Base-by-base conservation (phyloP, 805 yeast species). In the Saccharomycopsis synnaedendra region DNA sequence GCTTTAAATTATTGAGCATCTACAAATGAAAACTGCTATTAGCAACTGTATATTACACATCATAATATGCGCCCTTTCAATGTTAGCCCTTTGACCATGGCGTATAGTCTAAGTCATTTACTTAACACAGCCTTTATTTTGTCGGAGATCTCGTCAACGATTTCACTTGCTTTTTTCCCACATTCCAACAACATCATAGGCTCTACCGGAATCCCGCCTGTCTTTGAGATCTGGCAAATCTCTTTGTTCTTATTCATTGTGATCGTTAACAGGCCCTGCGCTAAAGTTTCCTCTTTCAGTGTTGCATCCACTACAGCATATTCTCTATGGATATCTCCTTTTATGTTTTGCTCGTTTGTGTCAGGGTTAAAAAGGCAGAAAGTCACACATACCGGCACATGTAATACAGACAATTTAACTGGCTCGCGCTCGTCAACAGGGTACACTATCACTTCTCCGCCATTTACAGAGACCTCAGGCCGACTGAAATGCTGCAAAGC, bases 161-260 rank as follows among this genome's bases (percentile, higher is more conserved):
- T 71, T 3, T 62, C 60, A 57, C 75, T 77, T 1, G 96, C 93
- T 48, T 72, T 67, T 49, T 74, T 75, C 33, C 84, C 74, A 60
- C 93, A 82, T 30, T 79, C 77, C 69, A 86, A 68, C 44, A 90
- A 65, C 30, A 74, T 67, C 36, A 72, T 58, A 0, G 93, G 86
- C 57, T 85, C 89, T 54, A 90, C 76, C 5, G 89, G 85, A 42
- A 85, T 67, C 0, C 96, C 97, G 44, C 97, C 98, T 33, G 88
- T 85, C 59, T 90, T 93, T 40, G 83, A 74, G 32, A 93, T 71
- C 61, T 93, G 98, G 43, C 95, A 89, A 5, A 93, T 69, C 58
- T 93, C 98, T 55, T 90, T 75, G 60, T 90, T 90, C 56, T 84
- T 86, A 62, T 93, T 93, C 49, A 89, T 65, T 0, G 98, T 87